Evolutionary conservation across 2,329 filamentous ascomycete genomes (phyloP).

Genomic region (Diplodia mutila): DNA sequence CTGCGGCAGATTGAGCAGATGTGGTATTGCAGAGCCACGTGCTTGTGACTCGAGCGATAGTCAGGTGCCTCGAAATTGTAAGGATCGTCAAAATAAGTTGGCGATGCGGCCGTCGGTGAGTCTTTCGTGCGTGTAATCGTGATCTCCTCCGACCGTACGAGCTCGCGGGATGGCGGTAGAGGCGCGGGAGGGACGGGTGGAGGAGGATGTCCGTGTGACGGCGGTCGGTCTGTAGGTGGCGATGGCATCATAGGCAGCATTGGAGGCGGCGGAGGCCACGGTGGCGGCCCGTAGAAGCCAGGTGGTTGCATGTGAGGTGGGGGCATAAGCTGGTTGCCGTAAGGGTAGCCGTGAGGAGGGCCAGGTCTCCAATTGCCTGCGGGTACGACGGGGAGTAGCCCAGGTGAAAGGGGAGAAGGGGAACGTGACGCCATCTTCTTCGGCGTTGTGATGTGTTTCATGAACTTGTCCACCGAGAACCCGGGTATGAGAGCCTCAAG

Average conservation of each 20-base stretch:
- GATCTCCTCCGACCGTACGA: slow-evolving; percentile 25
- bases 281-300: neutral
- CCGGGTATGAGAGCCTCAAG: slow-evolving; percentile 3
- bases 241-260: neutral
- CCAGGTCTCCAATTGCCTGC: neutral
- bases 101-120: neutral
- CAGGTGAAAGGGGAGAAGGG: slow-evolving; percentile 2
- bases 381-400: neutral
- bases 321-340: neutral
- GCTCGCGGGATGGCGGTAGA: slow-evolving; percentile 5
- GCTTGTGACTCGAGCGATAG: neutral
- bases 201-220: neutral
- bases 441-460: neutral
- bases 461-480: neutral
- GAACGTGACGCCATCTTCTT: slow-evolving; percentile 4
- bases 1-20: slow-evolving; percentile 40
- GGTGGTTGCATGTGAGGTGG: neutral
- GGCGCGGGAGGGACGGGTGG: neutral
- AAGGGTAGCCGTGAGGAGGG: neutral
- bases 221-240: neutral
- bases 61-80: slow-evolving; percentile 30
- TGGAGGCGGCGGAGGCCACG: neutral
- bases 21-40: slow-evolving; percentile 33
- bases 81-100: slow-evolving; percentile 17
- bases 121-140: slow-evolving; percentile 15